These are phyloP conservation scores for Rhizopogon vesiculosus DNA, from an alignment of 768 basidiomycete species.

Conservation along the genomic window DNA sequence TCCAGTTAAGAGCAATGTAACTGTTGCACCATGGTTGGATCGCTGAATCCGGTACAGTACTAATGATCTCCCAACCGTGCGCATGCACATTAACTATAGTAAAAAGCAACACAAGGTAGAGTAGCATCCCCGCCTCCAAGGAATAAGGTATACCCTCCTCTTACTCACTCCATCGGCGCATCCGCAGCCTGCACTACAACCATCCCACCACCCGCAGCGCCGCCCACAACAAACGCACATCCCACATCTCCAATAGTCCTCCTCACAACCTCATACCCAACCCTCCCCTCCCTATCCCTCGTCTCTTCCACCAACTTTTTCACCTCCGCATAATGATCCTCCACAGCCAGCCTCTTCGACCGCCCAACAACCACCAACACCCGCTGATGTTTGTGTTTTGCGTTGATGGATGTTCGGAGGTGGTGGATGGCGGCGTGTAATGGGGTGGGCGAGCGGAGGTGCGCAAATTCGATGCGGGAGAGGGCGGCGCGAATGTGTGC, in stretches of 20 bases:
- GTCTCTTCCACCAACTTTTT: constrained; percentile 51
- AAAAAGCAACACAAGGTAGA: neutral
- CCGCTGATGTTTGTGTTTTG: constrained; percentile 27
- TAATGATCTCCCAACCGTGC: neutral
- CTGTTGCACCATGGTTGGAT: neutral
- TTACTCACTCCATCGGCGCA: constrained; percentile 7
- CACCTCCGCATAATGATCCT: constrained; percentile 70
- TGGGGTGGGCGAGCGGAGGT: constrained; percentile 50
- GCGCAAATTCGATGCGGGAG: constrained; percentile 58
- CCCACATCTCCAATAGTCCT: constrained; percentile 88
- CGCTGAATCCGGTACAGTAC: neutral
- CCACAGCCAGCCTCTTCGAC: constrained; percentile 66
- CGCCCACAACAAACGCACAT: constrained; percentile 67
- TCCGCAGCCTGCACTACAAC: constrained; percentile 66
- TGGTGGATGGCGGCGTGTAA: constrained; percentile 51
- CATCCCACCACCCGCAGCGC: constrained; percentile 42
- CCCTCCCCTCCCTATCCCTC: constrained; percentile 23
- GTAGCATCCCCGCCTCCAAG: neutral
- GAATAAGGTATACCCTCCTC: neutral
- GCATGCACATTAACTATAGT: neutral
- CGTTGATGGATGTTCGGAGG: constrained; percentile 22
- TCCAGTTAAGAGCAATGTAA: neutral
- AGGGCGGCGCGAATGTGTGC: constrained; percentile 30
- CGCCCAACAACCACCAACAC: constrained; percentile 71
- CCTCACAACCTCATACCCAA: constrained; percentile 37